Base-by-base conservation (phyloP, 1,139 yeast species). In the Pneumocystis jirovecii region DNA sequence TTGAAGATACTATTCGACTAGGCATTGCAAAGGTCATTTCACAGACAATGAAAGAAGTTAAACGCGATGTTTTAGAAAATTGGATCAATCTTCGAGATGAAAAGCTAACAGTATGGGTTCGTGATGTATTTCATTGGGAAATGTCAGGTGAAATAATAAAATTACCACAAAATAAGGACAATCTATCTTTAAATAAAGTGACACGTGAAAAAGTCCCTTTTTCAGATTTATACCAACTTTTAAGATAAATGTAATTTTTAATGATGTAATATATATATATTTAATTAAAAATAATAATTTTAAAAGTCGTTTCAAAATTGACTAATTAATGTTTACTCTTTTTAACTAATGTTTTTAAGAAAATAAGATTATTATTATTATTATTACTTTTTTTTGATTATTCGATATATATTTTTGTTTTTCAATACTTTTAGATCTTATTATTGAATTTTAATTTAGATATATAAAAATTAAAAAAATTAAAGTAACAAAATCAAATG, bases 91-190 rank as follows among this genome's bases (percentile, higher is more conserved):
- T 77, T 7, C 67, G 70, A 31, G 73, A 71, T 42, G 70, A 72
- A 68, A 70, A 71, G 66, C 72, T 76, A 68, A 69, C 71, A 25
- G 73, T 73, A 42, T 79, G 78, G 71, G 70, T 74, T 37, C 70
- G 71, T 66, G 73, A 70, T 19, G 70, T 75, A 64, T 63, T 63
- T 5, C 74, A 74, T 40, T 76, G 79, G 79, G 63, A 70, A 10
- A 60, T 73, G 19, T 72, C 71, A 56, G 72, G 68, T 17, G 73
- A 70, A 29, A 66, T 67, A 5, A 74, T 76, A 19, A 67, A 70
- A 39, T 70, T 73, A 10, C 76, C 75, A 37, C 68, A 70, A 50
- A 72, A 70, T 66, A 73, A 73, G 68, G 76, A 74, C 62, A 74
- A 74, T 65, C 3, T 50, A 8, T n/a, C 31, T 25, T 21, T 50